Conservation (phyloP, 2,329 filamentous ascomycete species). For the Escovopsis sp. region DNA sequence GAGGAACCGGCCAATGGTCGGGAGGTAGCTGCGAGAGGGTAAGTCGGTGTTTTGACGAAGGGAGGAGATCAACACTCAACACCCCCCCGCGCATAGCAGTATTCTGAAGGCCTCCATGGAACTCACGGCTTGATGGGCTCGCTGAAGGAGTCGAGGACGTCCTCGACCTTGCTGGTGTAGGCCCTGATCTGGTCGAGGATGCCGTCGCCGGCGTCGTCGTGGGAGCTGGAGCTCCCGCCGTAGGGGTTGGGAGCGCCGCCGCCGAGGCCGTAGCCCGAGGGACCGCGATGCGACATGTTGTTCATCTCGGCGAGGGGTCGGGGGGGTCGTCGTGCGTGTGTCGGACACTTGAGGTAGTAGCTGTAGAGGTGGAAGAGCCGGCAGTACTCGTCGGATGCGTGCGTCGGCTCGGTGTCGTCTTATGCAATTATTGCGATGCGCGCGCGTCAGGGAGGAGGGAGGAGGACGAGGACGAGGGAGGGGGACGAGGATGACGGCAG, state of each 20-base stretch:
- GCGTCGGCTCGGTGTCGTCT: too few species aligned
- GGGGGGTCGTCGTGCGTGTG: too few species aligned
- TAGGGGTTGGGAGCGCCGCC: slow-evolving; percentile 51
- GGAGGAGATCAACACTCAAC: too few species aligned
- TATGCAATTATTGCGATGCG: neutral
- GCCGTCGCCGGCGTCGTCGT: slow-evolving; percentile 47
- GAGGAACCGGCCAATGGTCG: slow-evolving; percentile 88
- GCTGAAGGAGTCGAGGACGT: slow-evolving; percentile 70
- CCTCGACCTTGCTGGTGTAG: slow-evolving; percentile 98
- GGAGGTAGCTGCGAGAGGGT: slow-evolving; percentile 55
- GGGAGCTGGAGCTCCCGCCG: slow-evolving; percentile 32
- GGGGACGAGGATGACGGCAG: slow-evolving; percentile 2
- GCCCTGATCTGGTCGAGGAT: slow-evolving; percentile 72
- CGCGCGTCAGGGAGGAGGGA: neutral
- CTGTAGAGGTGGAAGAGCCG: neutral
- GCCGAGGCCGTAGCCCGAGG: slow-evolving; percentile 64
- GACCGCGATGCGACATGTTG: slow-evolving; percentile 38
- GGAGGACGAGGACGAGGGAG: neutral
- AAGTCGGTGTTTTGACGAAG: too few species aligned
- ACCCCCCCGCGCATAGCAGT: too few species aligned
- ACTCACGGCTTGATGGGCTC: slow-evolving; percentile 86
- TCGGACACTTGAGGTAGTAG: neutral
- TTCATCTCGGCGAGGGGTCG: neutral
- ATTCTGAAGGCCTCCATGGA: too few species aligned
- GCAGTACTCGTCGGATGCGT: too few species aligned